Percentiles rank a stretch among this genome's conserved stretches.
Evolutionary conservation across 1,284 basidiomycete genomes (phyloP).

Genomic region (Inonotus hispidus): DNA sequence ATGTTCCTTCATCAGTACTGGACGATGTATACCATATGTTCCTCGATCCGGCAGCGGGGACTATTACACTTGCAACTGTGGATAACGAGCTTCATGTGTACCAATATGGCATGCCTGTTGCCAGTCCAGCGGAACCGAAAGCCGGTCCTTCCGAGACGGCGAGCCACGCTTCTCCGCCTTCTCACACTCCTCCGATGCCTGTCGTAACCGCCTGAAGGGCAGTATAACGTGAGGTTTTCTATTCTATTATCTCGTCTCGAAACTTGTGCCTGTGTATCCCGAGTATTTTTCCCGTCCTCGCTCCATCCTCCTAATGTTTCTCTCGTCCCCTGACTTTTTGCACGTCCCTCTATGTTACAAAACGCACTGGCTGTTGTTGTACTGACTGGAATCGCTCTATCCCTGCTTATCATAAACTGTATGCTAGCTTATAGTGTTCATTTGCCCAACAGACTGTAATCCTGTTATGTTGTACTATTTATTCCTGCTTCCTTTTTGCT

Average conservation of each 20-base stretch:
- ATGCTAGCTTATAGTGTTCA: not conserved
- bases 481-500: not conserved
- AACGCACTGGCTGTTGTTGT: not conserved
- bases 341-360: not conserved
- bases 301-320: not conserved
- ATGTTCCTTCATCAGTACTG: constrained; percentile 12
- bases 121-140: not conserved
- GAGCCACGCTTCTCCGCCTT: not conserved
- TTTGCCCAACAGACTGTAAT: not conserved
- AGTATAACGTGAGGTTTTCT: not conserved
- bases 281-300: too few relatives aligned
- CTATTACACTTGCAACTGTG: constrained; percentile 16
- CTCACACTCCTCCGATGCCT: not conserved
- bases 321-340: not conserved
- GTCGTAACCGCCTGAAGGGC: not conserved
- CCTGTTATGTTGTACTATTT: not conserved
- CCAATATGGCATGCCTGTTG: constrained; percentile 10
- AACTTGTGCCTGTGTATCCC: too few relatives aligned
- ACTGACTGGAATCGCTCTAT: not conserved
- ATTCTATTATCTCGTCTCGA: too few relatives aligned
- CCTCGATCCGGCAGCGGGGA: constrained; percentile 16
- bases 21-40: constrained; percentile 15
- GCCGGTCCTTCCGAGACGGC: not conserved
- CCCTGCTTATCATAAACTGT: not conserved
- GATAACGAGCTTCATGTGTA: constrained; percentile 16